Percentiles rank a stretch among this genome's conserved stretches.
phyloP scores from a whole-genome alignment of 208 protist genomes.

The Wallacemonas sp. region DNA sequence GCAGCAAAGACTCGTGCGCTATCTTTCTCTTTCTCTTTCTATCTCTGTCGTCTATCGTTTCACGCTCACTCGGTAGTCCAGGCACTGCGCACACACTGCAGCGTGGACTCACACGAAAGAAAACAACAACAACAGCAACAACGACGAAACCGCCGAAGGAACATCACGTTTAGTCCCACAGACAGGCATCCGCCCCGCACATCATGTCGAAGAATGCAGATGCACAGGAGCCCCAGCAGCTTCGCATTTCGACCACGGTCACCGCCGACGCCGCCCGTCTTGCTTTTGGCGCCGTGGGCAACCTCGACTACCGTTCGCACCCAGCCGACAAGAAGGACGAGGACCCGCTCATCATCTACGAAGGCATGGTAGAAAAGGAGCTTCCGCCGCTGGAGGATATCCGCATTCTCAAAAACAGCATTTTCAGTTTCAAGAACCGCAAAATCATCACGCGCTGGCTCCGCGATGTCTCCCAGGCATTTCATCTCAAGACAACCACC shows the following conservation, averaged over 20 bases:
- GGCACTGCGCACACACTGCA: neutral
- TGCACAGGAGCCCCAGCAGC: conserved; percentile 13
- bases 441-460: conserved; percentile 81
- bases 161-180: too few relatives aligned
- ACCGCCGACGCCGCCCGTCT: conserved; percentile 62
- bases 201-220: neutral
- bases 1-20: conserved; percentile 12
- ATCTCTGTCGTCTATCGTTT: conserved; percentile 3
- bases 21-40: conserved; percentile 13
- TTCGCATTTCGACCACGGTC: conserved; percentile 67
- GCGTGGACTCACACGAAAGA: too few relatives aligned
- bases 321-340: conserved; percentile 55
- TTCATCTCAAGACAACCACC: conserved; percentile 75
- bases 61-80: too few relatives aligned
- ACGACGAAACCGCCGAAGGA: too few relatives aligned
- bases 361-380: conserved; percentile 69
- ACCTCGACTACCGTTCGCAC: conserved; percentile 74
- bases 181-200: too few relatives aligned
- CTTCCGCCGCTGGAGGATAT: conserved; percentile 62
- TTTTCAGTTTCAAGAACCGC: conserved; percentile 85
- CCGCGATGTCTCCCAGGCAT: conserved; percentile 74
- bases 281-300: conserved; percentile 56
- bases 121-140: too few relatives aligned
- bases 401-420: conserved; percentile 64
- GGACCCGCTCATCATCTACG: conserved; percentile 55